Evolutionary conservation across 331 rosid genomes (phyloP), one percentile per base, ranked within the genome.

Genomic region (Dryas integrifolia): DNA sequence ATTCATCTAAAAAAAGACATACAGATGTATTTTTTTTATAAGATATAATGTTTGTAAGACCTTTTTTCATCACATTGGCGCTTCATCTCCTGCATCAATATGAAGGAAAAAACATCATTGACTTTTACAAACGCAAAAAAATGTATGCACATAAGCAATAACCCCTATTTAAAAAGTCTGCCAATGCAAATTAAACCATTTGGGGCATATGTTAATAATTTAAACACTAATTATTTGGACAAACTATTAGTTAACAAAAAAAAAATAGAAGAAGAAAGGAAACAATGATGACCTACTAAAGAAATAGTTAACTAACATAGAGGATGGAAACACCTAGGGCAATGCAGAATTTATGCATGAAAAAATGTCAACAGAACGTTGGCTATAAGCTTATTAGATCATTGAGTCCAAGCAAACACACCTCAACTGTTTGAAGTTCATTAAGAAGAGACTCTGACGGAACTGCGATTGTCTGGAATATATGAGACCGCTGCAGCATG

Each of bases 381-480:
- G 16, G n/a, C 11, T 53, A 70, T 55, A 57, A 70, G 44, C 35
- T 44, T 45, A 24, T 43, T 47, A 63, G 70, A 79, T 67, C 0
- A 9, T 55, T 7, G 46, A 72, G 59, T n/a, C 58, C 74, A 84
- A 21, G 64, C 6, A 68, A 67, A 63, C 88, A 63, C 67, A 94
- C 98, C 98, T 94, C 98, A 59, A 95, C 96, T 50, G 85, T 89
- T 82, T 85, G 96, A 83, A 95, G 98, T 71, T 95, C 98, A 78
- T 95, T 95, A 64, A 95, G 86, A 59, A 95, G 96, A 86, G 98
- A 92, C 76, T 92, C 99, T 18, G 99, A 95, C 4, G 99, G 99
- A 66, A 82, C 79, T 18, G 96, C 91, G 55, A 95, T 90, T 21
- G 99, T 95, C 85, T 88, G 95, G 80, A 82, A 77, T 73, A 92